Base-by-base conservation (phyloP, 2,329 filamentous ascomycete genomes). In the Ascochyta pisi region DNA sequence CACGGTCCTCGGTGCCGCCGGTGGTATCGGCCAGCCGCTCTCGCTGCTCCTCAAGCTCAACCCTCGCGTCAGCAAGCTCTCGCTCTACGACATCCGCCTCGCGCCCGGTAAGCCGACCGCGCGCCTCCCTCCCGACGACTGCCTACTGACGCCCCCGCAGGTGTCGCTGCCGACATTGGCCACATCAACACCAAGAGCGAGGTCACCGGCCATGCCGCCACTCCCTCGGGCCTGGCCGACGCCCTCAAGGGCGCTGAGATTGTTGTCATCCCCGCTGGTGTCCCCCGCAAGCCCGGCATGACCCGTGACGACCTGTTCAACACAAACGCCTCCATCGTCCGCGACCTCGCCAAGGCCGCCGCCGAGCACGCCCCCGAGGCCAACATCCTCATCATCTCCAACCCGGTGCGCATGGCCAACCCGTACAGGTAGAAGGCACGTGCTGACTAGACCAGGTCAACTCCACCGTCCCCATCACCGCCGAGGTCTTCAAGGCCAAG, bases 281-380 rank as follows among this genome's bases (percentile, higher is more conserved):
- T 99, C 68, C 95, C 95, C 77, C 92, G 95, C 83, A 97, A 97
- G 88, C 95, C 95, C 78, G 95, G 95, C 82, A 99, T 99, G 95
- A 96, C 91, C 83, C 93, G 95, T 85, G 95, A 99, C 82, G 94
- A 99, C 79, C 89, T 99, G 65, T 99, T 99, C 92, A 98, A 98
- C 89, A 99, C 94, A 86, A 99, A 99, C 82, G 95, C 95, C 80
- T 96, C 92, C 78, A 99, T 99, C 79, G 95, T 99, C 78, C 93
- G 94, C 76, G 95, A 98, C 82, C 88, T 99, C 67, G 93, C 94
- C 83, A 96, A 96, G 87, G 93, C 92, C 73, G 88, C 87, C 76
- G 95, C 95, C 74, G 88, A 96, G 74, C 86, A 91, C 69, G 86
- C 89, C 76, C 95, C 95, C 73, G 85, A 97, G 65, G 95, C 95